Evolutionary conservation across 441 rosid species (phyloP).

Genomic region (Pelargonium citronellum): DNA sequence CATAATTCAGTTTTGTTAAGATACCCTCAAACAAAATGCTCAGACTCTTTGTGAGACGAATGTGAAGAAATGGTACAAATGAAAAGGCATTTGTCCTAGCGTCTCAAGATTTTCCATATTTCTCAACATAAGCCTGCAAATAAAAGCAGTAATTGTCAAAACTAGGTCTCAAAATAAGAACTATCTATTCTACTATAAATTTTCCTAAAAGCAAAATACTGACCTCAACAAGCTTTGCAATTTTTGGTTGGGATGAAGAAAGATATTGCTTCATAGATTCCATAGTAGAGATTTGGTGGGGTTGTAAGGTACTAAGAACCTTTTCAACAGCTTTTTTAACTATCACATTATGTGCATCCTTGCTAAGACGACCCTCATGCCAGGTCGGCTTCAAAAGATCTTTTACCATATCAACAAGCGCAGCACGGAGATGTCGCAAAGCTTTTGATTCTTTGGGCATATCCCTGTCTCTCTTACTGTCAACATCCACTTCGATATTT

Average conservation of each 20-base stretch:
- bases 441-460: constrained; percentile 40
- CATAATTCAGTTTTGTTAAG: constrained; percentile 18
- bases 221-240: constrained; percentile 81
- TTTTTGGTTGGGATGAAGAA: constrained; percentile 46
- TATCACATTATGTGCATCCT: constrained; percentile 69
- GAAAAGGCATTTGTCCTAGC: constrained; percentile 25
- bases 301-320: constrained; percentile 55
- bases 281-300: constrained; percentile 45
- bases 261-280: constrained; percentile 60
- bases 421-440: constrained; percentile 50
- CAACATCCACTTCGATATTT: constrained; percentile 35
- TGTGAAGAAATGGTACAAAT: constrained; percentile 24
- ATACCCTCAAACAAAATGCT: constrained; percentile 18
- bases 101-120: constrained; percentile 57
- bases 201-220: constrained; percentile 25
- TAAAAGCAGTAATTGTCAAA: constrained; percentile 20
- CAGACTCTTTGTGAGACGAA: neutral
- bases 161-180: constrained; percentile 11
- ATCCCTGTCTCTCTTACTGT: constrained; percentile 40
- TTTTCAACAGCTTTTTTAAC: constrained; percentile 74
- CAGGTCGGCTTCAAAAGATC: constrained; percentile 74
- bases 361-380: constrained; percentile 73
- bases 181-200: neutral
- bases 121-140: constrained; percentile 73
- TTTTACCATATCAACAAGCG: constrained; percentile 59